phyloP scores from a whole-genome alignment of 306 rosid species.

The Prinsepia uniflora region DNA sequence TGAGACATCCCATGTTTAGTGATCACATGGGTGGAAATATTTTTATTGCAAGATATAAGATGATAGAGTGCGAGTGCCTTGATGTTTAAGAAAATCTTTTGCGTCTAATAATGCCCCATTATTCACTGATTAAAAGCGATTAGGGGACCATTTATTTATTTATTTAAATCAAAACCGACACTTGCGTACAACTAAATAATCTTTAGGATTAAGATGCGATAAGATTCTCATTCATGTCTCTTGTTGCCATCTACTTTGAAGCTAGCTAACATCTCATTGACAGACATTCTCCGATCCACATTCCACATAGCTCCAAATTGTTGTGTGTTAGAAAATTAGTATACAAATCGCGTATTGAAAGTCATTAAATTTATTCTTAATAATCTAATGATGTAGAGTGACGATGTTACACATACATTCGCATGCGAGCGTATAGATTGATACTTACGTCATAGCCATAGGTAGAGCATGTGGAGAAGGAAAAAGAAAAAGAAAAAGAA shows the following conservation, averaged over 20 bases:
- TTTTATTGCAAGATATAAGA: conserved; percentile 24
- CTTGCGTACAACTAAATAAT: conserved; percentile 10
- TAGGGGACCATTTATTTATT: conserved; percentile 19
- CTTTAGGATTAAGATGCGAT: conserved; percentile 19
- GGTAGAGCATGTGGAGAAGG: conserved; percentile 2
- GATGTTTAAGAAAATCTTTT: conserved; percentile 30
- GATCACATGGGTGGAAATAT: conserved; percentile 25
- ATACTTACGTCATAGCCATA: no score
- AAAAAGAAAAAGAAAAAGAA: neutral
- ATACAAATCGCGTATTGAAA: no score
- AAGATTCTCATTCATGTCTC: conserved; percentile 27
- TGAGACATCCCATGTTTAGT: conserved; percentile 35
- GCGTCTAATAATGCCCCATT: conserved; percentile 24
- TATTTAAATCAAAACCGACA: conserved; percentile 13
- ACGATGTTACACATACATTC: neutral
- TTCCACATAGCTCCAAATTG: neutral
- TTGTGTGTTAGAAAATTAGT: no score
- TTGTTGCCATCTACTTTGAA: conserved; percentile 6
- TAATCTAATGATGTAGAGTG: neutral
- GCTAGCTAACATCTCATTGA: conserved; percentile 10
- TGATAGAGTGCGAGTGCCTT: conserved; percentile 28
- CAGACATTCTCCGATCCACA: conserved; percentile 7
- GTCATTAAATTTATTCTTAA: no score
- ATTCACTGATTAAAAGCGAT: conserved; percentile 21
- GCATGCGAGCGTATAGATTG: neutral